Percentiles rank a stretch among this genome's conserved stretches.
phyloP scores from a whole-genome alignment of 129 eudicot genomes.

The Sambucus nigra region DNA sequence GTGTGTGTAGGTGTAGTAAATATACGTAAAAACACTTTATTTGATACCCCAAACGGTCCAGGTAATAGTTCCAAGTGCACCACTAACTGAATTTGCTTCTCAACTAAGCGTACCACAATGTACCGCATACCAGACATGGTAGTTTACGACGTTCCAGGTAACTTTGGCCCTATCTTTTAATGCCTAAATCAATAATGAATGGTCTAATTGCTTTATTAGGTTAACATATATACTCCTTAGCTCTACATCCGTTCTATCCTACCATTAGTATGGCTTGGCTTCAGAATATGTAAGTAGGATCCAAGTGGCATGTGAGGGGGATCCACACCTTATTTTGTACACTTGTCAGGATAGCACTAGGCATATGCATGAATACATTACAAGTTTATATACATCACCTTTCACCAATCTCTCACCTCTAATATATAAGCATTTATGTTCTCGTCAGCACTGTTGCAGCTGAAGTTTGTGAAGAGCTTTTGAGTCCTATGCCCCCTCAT shows the following conservation, averaged over 20 bases:
- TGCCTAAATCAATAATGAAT: too few species aligned
- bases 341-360: neutral
- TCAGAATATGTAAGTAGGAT: neutral
- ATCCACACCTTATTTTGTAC: neutral
- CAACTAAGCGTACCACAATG: too few species aligned
- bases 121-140: too few species aligned
- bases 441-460: slow-evolving; percentile 86
- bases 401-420: slow-evolving; percentile 1
- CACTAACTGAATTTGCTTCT: too few species aligned
- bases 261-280: neutral
- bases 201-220: neutral
- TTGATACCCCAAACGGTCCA: too few species aligned
- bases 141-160: too few species aligned
- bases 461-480: slow-evolving; percentile 93
- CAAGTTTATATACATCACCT: neutral
- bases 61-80: too few species aligned
- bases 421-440: slow-evolving; percentile 9
- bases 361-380: neutral
- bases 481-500: slow-evolving; percentile 82
- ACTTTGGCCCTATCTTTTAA: too few species aligned
- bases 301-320: neutral
- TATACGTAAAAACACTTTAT: too few species aligned
- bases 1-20: too few species aligned
- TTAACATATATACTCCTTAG: neutral
- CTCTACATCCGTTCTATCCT: neutral